Evolutionary conservation across 106 monocot species (phyloP).

Genomic region (Dioscorea alata): DNA sequence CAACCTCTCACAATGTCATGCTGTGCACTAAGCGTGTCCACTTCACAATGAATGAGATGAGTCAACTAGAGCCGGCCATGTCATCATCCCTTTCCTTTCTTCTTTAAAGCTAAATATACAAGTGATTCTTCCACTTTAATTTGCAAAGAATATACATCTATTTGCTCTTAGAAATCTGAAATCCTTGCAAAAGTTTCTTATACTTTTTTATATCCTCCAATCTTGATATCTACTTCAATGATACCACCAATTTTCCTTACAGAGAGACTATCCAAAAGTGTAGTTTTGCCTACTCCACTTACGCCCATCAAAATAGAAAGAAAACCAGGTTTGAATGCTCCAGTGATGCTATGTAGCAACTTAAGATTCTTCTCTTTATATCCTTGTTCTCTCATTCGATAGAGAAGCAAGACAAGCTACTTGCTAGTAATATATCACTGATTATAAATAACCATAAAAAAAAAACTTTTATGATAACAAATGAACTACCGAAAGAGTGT

Average conservation of each 20-base stretch:
- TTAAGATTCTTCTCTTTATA: slow-evolving; percentile 42
- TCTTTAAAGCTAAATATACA: slow-evolving; percentile 70
- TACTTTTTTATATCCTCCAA: slow-evolving; percentile 65
- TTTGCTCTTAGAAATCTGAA: slow-evolving; percentile 81
- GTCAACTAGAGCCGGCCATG: no score
- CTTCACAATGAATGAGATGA: no score
- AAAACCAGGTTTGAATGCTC: slow-evolving; percentile 59
- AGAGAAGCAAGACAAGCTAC: not conserved
- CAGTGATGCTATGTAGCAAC: slow-evolving; percentile 62
- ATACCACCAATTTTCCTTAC: slow-evolving; percentile 77
- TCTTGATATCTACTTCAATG: slow-evolving; percentile 67
- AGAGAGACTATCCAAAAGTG: slow-evolving; percentile 69
- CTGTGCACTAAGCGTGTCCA: no score
- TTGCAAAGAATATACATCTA: slow-evolving; percentile 64
- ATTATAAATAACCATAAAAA: not conserved
- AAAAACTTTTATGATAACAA: not conserved
- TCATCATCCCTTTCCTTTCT: no score
- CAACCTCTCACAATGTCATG: no score
- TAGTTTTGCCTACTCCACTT: slow-evolving; percentile 84
- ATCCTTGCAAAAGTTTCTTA: slow-evolving; percentile 72
- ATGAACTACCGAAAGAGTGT: slow-evolving; percentile 45
- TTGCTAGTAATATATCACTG: no score
- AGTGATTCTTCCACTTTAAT: slow-evolving; percentile 73
- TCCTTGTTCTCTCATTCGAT: slow-evolving; percentile 76
- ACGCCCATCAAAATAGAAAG: slow-evolving; percentile 73